Conservation (phyloP, 2,329 filamentous ascomycete genomes). For the Pestalotiopsis sp. region DNA sequence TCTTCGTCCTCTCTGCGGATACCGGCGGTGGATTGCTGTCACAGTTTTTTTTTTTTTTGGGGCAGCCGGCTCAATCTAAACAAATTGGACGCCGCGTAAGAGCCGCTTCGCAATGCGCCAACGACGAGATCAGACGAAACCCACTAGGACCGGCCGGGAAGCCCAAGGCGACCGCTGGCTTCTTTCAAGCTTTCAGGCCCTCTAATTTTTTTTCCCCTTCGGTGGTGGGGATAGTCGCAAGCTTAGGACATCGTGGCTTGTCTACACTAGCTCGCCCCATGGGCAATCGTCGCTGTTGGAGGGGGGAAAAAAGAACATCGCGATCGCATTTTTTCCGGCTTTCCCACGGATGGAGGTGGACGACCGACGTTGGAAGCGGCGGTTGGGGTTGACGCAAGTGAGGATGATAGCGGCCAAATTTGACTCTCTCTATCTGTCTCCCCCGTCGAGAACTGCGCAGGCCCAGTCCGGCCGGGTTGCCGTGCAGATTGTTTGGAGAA, state of each 20-base stretch:
- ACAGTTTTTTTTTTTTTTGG: neutral
- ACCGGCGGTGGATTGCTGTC: constrained; percentile 1
- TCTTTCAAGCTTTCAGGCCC: neutral
- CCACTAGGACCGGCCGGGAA: constrained; percentile 4
- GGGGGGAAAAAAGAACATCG: neutral
- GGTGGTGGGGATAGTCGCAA: neutral
- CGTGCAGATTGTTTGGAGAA: neutral
- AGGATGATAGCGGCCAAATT: too few relatives aligned
- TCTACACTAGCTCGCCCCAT: neutral
- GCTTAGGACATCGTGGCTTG: neutral
- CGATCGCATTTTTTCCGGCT: neutral
- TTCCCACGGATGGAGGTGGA: too few relatives aligned
- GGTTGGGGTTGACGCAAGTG: too few relatives aligned
- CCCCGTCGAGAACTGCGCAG: neutral
- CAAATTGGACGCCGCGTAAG: constrained; percentile 11
- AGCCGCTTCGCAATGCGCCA: constrained; percentile 2
- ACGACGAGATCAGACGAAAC: constrained; percentile 3
- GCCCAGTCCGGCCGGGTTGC: neutral
- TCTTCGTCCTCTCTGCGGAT: neutral
- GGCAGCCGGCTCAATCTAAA: constrained; percentile 1
- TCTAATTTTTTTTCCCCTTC: neutral
- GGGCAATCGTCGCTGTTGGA: neutral
- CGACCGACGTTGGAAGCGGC: too few relatives aligned
- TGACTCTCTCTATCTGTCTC: neutral
- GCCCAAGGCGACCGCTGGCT: neutral